phyloP scores from a whole-genome alignment of 2,329 filamentous ascomycete species.

The Byssothecium circinans region DNA sequence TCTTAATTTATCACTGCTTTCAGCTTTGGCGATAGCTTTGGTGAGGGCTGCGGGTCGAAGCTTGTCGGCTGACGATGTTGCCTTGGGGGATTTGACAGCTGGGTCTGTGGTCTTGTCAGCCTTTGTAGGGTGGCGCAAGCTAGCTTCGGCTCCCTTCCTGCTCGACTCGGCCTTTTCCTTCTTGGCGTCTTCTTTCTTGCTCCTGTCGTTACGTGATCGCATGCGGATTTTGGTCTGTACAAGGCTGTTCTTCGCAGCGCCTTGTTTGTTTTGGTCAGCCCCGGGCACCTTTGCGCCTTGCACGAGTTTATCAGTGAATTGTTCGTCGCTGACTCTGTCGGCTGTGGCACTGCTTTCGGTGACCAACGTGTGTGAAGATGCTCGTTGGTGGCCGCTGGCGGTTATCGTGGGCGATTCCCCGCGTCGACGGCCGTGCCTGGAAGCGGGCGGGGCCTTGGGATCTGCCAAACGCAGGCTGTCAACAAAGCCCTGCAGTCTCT shows the following conservation, averaged over 20 bases:
- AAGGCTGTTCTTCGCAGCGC: constrained; percentile 22
- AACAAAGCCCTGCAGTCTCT: constrained; percentile 27
- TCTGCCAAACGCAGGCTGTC: constrained; percentile 24
- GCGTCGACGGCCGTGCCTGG: neutral
- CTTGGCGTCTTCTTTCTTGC: constrained; percentile 26
- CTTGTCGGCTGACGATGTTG: constrained; percentile 2
- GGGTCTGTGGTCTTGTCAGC: constrained; percentile 12
- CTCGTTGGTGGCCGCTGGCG: constrained; percentile 24
- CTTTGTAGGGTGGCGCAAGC: constrained; percentile 6
- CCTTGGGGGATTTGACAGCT: constrained; percentile 10
- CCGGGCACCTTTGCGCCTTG: constrained; percentile 24
- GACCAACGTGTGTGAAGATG: constrained; percentile 23
- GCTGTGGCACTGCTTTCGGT: constrained; percentile 23
- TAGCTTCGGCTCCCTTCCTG: constrained; percentile 10
- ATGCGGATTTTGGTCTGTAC: constrained; percentile 43
- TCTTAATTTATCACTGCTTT: constrained; percentile 31
- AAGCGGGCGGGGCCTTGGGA: constrained; percentile 2
- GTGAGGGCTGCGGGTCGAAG: constrained; percentile 13
- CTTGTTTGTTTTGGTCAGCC: constrained; percentile 13
- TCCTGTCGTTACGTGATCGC: constrained; percentile 31
- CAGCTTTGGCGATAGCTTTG: constrained; percentile 35
- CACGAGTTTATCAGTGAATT: constrained; percentile 31
- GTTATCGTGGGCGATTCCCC: constrained; percentile 18
- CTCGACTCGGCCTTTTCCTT: constrained; percentile 14
- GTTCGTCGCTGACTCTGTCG: constrained; percentile 29